phyloP scores from a whole-genome alignment of 225 moss, liverwort and hornwort genomes.

The Sphagnum contortum region DNA sequence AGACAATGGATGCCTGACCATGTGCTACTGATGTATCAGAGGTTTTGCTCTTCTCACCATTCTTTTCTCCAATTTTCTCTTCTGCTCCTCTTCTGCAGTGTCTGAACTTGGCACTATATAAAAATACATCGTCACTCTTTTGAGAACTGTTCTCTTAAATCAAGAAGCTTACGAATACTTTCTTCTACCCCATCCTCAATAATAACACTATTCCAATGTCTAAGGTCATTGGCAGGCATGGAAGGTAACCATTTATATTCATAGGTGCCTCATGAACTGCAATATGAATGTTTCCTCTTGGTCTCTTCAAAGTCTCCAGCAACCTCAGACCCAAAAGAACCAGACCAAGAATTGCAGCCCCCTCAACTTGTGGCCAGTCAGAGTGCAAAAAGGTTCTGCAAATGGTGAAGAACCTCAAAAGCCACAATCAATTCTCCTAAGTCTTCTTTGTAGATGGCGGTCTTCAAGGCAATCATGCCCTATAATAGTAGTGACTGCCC shows the following conservation, averaged over 20 bases:
- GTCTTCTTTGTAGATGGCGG: constrained; percentile 2
- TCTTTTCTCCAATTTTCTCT: neutral
- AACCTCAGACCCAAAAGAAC: constrained; percentile 6
- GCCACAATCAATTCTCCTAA: constrained; percentile 8
- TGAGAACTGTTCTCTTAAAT: neutral
- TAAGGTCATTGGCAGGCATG: constrained; percentile 3
- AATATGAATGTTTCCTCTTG: neutral
- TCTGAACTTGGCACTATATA: too few species aligned
- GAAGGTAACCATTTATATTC: constrained; percentile 4
- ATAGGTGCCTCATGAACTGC: constrained; percentile 9
- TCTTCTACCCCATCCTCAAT: constrained; percentile 11
- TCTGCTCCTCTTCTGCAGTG: too few species aligned
- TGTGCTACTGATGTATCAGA: neutral
- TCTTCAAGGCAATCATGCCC: constrained; percentile 7
- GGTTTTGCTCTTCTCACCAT: neutral
- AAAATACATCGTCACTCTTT: neutral
- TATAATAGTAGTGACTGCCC: constrained; percentile 3
- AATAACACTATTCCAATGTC: neutral
- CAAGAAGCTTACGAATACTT: neutral
- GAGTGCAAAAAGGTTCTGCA: constrained; percentile 5
- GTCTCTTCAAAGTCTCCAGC: constrained; percentile 7
- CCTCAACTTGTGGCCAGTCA: constrained; percentile 3
- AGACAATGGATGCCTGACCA: constrained; percentile 11
- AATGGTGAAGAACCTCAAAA: constrained; percentile 5
- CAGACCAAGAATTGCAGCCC: neutral